Evolutionary conservation across 768 basidiomycete genomes (phyloP).

Genomic region (Podaxis mareebaensis): DNA sequence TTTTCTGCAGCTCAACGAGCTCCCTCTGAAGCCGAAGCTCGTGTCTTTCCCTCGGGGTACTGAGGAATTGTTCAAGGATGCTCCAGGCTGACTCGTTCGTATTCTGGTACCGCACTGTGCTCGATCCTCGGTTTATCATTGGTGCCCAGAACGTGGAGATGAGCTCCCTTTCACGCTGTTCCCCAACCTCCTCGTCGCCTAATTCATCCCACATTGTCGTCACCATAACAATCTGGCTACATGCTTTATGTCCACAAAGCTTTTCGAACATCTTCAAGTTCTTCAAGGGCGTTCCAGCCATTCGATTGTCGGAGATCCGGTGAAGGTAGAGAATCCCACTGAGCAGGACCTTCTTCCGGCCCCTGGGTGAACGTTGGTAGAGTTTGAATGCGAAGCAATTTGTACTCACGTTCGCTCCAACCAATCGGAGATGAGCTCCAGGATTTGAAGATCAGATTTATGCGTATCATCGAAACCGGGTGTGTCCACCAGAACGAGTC

Average conservation of each 20-base stretch:
- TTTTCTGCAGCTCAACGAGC: constrained; percentile 21
- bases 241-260: constrained; percentile 33
- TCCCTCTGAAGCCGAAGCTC: constrained; percentile 24
- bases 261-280: constrained; percentile 35
- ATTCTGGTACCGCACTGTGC: neutral
- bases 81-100: constrained; percentile 9
- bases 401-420: constrained; percentile 17
- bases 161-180: constrained; percentile 18
- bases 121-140: constrained; percentile 18
- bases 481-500: constrained; percentile 28
- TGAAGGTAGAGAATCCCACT: constrained; percentile 31
- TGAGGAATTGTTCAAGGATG: constrained; percentile 4
- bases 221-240: constrained; percentile 30
- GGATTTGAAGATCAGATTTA: constrained; percentile 24
- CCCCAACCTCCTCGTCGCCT: constrained; percentile 1
- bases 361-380: neutral
- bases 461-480: constrained; percentile 30
- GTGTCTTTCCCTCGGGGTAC: neutral
- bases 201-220: constrained; percentile 29
- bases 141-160: constrained; percentile 18
- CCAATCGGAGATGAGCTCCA: constrained; percentile 26
- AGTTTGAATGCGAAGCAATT: neutral
- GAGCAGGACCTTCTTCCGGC: constrained; percentile 19
- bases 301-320: constrained; percentile 24
- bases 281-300: constrained; percentile 28